Conservation (phyloP, 805 yeast species). For the Myxozyma vanderwaltii region DNA sequence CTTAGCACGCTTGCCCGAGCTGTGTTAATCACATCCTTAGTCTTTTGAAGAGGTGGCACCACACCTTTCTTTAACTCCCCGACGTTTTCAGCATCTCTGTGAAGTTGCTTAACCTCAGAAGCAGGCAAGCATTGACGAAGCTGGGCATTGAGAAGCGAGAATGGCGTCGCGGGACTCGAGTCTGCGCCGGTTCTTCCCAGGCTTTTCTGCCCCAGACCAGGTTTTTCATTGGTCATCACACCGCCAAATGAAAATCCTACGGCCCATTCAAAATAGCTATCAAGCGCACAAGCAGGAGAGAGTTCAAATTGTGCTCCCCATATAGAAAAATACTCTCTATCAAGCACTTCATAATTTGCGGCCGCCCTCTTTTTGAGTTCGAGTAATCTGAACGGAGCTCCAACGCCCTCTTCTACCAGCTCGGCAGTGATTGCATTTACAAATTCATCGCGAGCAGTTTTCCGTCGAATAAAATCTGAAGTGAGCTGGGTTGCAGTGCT, state of each 20-base stretch:
- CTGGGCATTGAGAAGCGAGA: neutral
- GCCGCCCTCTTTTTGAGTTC: conserved; percentile 23
- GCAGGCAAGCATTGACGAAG: conserved; percentile 15
- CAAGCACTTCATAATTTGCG: conserved; percentile 15
- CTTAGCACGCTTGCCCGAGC: conserved; percentile 2
- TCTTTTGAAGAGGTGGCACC: conserved; percentile 4
- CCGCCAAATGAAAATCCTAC: conserved; percentile 23
- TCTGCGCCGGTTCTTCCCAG: neutral
- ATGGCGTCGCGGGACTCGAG: neutral
- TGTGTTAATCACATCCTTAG: conserved; percentile 2
- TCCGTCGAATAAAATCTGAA: conserved; percentile 24
- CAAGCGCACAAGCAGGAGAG: conserved; percentile 14
- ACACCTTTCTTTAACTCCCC: neutral
- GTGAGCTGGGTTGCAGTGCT: conserved; percentile 10
- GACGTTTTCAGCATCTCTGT: conserved; percentile 5
- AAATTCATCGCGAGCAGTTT: conserved; percentile 18
- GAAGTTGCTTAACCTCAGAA: neutral
- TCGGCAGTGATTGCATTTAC: conserved; percentile 12
- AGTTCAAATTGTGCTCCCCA: conserved; percentile 23
- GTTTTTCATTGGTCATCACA: neutral
- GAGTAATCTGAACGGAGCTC: conserved; percentile 20
- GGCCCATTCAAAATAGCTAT: conserved; percentile 17
- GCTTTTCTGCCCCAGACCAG: neutral
- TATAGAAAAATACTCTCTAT: conserved; percentile 3
- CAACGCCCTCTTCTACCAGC: conserved; percentile 14